Conservation (phyloP, 345 rosid genomes). For the Eucalyptus dawsonii region DNA sequence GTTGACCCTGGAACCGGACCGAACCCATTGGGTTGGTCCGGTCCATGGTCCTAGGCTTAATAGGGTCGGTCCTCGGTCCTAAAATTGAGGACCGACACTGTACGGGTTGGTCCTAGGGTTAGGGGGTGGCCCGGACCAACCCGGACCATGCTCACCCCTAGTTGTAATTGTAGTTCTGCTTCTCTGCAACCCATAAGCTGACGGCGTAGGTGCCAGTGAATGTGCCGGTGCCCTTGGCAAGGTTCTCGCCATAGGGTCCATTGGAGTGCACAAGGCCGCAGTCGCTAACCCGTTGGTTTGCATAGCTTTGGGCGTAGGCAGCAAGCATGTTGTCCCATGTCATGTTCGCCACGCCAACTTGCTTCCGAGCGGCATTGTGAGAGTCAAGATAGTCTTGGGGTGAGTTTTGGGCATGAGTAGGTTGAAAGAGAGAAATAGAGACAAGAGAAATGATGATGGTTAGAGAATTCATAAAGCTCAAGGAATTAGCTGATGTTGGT, state of each 20-base stretch:
- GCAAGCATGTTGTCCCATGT: background rate
- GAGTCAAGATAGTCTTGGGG: constrained; percentile 1
- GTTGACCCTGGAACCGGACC: too few species aligned
- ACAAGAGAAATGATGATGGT: background rate
- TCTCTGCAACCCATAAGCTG: constrained; percentile 11
- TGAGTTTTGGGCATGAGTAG: background rate
- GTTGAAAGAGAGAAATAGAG: background rate
- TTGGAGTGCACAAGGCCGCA: constrained; percentile 8
- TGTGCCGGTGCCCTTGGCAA: constrained; percentile 1
- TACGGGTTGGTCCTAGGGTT: too few species aligned
- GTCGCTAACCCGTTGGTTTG: background rate
- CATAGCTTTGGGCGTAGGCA: background rate
- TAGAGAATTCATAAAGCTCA: background rate
- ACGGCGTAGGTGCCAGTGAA: background rate
- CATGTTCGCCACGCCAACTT: background rate
- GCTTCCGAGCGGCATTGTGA: background rate
- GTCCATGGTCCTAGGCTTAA: too few species aligned
- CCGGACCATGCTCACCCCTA: too few species aligned
- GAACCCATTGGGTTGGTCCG: too few species aligned
- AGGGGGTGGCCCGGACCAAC: too few species aligned
- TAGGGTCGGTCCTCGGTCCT: too few species aligned
- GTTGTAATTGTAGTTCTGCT: constrained; percentile 1
- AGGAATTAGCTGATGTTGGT: background rate
- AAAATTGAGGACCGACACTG: too few species aligned
- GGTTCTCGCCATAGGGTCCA: constrained; percentile 14